Conservation (phyloP, 2,329 filamentous ascomycete genomes). For the Clonostachys chloroleuca region DNA sequence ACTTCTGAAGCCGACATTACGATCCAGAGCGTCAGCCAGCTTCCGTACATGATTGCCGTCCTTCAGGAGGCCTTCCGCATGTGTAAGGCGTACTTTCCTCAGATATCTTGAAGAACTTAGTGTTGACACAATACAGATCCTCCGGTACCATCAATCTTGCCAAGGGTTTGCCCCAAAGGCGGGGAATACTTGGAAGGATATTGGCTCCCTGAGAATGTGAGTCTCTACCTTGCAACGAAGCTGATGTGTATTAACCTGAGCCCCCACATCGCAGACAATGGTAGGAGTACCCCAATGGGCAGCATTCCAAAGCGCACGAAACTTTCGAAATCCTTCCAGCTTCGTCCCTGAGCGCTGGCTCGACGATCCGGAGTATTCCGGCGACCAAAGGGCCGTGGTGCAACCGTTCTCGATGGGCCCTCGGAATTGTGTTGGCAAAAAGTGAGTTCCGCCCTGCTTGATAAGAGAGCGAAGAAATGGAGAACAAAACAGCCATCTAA, state of each 20-base stretch:
- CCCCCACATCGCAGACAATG: slow-evolving; percentile 6
- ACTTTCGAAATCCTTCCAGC: slow-evolving; percentile 21
- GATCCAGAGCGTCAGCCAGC: slow-evolving; percentile 19
- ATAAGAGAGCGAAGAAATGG: too few species aligned
- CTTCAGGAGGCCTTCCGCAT: slow-evolving; percentile 20
- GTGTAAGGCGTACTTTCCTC: background rate
- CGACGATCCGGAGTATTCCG: too few species aligned
- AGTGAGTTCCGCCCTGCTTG: too few species aligned
- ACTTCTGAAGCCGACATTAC: slow-evolving; percentile 17
- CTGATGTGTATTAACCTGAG: too few species aligned
- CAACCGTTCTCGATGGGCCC: too few species aligned
- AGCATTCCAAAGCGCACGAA: slow-evolving; percentile 18
- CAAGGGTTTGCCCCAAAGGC: background rate
- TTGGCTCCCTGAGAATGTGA: slow-evolving; percentile 20
- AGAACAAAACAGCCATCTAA: too few species aligned
- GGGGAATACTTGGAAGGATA: slow-evolving; percentile 18
- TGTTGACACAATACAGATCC: background rate
- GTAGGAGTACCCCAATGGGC: slow-evolving; percentile 29
- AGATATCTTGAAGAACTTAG: too few species aligned
- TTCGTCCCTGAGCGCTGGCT: slow-evolving; percentile 32
- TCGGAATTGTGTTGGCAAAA: too few species aligned
- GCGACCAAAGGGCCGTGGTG: too few species aligned
- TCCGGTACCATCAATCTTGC: slow-evolving; percentile 1
- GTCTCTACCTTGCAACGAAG: slow-evolving; percentile 1
- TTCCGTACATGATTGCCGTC: slow-evolving; percentile 31